These are phyloP conservation scores for Pleurostoma richardsiae DNA, from an alignment of 2,329 filamentous ascomycete species.

Conservation along the genomic window DNA sequence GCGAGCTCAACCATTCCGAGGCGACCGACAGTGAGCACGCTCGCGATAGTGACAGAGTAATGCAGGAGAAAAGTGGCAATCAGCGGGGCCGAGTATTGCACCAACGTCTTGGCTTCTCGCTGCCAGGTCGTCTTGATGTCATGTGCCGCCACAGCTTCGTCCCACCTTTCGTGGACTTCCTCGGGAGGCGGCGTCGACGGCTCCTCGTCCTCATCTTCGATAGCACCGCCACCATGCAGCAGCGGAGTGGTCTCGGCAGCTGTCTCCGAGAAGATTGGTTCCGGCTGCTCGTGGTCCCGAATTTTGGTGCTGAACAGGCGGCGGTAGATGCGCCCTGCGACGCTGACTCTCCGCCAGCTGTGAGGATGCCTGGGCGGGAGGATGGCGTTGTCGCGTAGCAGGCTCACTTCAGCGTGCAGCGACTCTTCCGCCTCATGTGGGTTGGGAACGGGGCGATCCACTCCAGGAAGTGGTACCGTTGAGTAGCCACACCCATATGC, in stretches of 20 bases:
- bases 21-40: slow-evolving; percentile 54
- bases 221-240: neutral
- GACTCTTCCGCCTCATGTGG: slow-evolving; percentile 15
- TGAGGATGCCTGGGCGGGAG: slow-evolving; percentile 2
- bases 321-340: slow-evolving; percentile 3
- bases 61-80: slow-evolving; percentile 49
- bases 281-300: slow-evolving; percentile 3
- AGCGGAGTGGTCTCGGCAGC: neutral
- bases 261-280: neutral
- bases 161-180: slow-evolving; percentile 53
- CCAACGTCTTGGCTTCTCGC: slow-evolving; percentile 36
- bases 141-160: slow-evolving; percentile 60
- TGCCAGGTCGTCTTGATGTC: slow-evolving; percentile 66
- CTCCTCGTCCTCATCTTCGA: neutral
- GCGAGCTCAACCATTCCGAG: slow-evolving; percentile 52
- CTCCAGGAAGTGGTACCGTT: slow-evolving; percentile 11
- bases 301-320: slow-evolving; percentile 6
- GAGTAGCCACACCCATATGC: slow-evolving; percentile 15
- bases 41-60: slow-evolving; percentile 55
- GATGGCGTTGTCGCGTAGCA: slow-evolving; percentile 7
- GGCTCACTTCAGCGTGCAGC: slow-evolving; percentile 9
- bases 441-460: slow-evolving; percentile 15
- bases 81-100: slow-evolving; percentile 47
- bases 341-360: neutral
- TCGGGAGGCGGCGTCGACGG: slow-evolving; percentile 27